These are phyloP conservation scores for Lachnellula arida DNA, from an alignment of 2,329 filamentous ascomycete genomes.

Conservation along the genomic window DNA sequence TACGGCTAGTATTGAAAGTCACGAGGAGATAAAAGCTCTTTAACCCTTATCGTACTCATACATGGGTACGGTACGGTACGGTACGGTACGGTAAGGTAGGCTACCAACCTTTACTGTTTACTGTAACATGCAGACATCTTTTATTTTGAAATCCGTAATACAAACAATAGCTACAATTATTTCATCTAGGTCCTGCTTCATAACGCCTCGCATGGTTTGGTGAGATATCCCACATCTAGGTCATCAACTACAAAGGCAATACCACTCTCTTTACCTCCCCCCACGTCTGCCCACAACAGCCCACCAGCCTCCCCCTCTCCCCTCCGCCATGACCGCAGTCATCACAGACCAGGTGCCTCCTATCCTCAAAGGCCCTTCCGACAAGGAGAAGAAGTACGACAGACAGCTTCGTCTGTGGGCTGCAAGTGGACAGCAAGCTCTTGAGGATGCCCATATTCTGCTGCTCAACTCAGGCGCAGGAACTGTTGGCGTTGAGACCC, in stretches of 20 bases:
- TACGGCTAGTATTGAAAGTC: background rate
- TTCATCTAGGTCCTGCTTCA: too few relatives aligned
- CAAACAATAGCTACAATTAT: too few relatives aligned
- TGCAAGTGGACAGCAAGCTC: slow-evolving; percentile 80
- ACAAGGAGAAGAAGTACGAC: slow-evolving; percentile 78
- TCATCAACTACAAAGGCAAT: too few relatives aligned
- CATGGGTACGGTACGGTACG: too few relatives aligned
- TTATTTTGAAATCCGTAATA: too few relatives aligned
- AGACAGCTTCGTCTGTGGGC: slow-evolving; percentile 94
- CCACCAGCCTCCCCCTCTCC: background rate
- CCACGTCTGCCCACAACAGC: background rate
- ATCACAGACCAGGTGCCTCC: slow-evolving; percentile 36
- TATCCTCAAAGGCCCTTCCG: slow-evolving; percentile 47
- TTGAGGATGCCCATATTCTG: slow-evolving; percentile 89
- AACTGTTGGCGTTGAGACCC: slow-evolving; percentile 79
- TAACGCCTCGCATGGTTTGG: too few relatives aligned
- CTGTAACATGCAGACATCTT: too few relatives aligned
- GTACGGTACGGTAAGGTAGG: too few relatives aligned
- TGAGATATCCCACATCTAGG: too few relatives aligned
- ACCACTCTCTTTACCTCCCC: too few relatives aligned
- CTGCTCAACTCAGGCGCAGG: slow-evolving; percentile 85
- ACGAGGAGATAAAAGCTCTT: background rate
- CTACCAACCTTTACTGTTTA: too few relatives aligned
- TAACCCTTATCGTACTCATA: too few relatives aligned
- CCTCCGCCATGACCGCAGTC: slow-evolving; percentile 26